Percentiles rank a stretch among this genome's conserved stretches.
These are phyloP conservation scores for Diutina pseudorugosa DNA, from an alignment of 1,139 yeast genomes.

Conservation along the genomic window DNA sequence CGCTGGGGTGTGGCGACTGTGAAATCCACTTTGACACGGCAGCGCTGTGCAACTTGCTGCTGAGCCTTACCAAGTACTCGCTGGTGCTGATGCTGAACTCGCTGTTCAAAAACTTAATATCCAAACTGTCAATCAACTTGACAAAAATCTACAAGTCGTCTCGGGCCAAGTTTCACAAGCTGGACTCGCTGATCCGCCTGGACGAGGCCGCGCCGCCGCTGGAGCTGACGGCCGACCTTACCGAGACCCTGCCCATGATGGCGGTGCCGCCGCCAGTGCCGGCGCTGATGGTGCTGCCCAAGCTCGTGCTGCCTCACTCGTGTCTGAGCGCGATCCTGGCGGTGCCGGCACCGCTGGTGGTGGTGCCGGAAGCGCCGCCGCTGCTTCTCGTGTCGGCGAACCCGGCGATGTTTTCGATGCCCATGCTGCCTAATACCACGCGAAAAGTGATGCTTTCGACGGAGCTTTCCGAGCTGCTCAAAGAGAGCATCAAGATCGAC, in stretches of 20 bases:
- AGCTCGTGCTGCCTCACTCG: background rate
- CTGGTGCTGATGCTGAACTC: constrained; percentile 3
- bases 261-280: background rate
- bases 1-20: background rate
- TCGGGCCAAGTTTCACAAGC: constrained; percentile 3
- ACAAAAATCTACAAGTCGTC: background rate
- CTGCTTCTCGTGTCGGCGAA: background rate
- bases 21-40: background rate
- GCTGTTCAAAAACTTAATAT: background rate
- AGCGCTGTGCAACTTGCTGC: background rate
- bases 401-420: background rate
- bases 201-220: background rate
- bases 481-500: background rate
- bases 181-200: constrained; percentile 2
- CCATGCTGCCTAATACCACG: constrained; percentile 1
- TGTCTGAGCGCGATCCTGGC: constrained; percentile 1
- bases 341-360: constrained; percentile 3
- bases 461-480: constrained; percentile 1
- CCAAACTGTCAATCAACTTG: background rate
- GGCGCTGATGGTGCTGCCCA: background rate
- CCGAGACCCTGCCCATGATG: background rate
- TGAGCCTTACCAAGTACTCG: constrained; percentile 1
- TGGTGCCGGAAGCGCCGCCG: background rate
- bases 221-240: background rate
- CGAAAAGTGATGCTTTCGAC: background rate